Base-by-base conservation (phyloP, 2,329 filamentous ascomycete genomes). In the Neopestalotiopsis rosae region DNA sequence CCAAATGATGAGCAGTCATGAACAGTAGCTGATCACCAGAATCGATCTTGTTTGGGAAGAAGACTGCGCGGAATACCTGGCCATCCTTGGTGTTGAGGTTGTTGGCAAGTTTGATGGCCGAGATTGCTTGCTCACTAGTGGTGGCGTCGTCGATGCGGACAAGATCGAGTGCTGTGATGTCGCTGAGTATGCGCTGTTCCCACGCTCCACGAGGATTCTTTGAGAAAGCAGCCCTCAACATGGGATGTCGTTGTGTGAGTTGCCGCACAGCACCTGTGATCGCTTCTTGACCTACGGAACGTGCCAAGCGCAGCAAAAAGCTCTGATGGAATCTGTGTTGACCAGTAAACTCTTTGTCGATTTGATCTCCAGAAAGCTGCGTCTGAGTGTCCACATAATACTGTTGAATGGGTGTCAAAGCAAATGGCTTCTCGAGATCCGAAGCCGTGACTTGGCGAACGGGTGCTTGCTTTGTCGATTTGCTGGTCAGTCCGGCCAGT, bases 1-100 rank as follows among this genome's bases (percentile, higher is more conserved):
- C 77, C 0, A 82, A 72, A 66, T 83, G 81, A n/a, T 82, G 80
- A 1, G 75, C 77, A 5, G 76, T 72, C n/a, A 83, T 63, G 10
- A 78, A 79, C 0, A 81, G 63, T 1, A 74, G 57, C 42, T 79
- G 79, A 3, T 45, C 63, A 9, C 70, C 24, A 3, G 68, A 68
- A 1, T 69, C 42, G 17, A 67, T 6, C 1, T 72, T 70, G 63
- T 45, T n/a, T 17, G 20, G 63, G 2, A 79, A 74, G 4, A 76
- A 65, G 57, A 75, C 74, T 20, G 71, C 73, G 0, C 73, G 70
- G 58, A 77, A 69, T 1, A 79, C 68, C 1, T 76, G 75, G 1
- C 78, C 78, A 1, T 65, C 42, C 4, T 69, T 62, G 13, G 74
- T 67, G 61, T 76, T 65, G 12, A 77, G 68, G 52, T 71, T 72